phyloP scores from a whole-genome alignment of 2,329 filamentous ascomycete species.

The Cylindrodendrum hubeiense region DNA sequence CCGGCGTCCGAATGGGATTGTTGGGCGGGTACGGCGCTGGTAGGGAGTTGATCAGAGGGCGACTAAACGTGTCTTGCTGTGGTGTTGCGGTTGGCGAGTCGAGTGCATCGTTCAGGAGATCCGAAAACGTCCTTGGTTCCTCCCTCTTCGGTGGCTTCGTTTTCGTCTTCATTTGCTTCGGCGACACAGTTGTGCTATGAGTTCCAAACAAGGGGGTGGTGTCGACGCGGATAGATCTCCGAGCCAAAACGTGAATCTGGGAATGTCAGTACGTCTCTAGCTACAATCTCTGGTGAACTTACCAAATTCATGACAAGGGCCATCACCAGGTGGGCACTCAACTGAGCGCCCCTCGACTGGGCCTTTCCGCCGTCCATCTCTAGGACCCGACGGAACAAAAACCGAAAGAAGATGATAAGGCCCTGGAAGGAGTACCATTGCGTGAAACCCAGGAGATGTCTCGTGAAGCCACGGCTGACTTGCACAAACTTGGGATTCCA shows the following conservation, averaged over 20 bases:
- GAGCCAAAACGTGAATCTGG: conserved; percentile 60
- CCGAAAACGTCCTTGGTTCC: conserved; percentile 58
- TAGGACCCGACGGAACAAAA: conserved; percentile 59
- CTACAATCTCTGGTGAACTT: conserved; percentile 45
- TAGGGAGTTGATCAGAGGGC: conserved; percentile 32
- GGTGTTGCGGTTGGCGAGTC: conserved; percentile 39
- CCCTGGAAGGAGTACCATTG: conserved; percentile 77
- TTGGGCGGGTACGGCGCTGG: conserved; percentile 32
- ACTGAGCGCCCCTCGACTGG: conserved; percentile 54
- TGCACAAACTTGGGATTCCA: conserved; percentile 78
- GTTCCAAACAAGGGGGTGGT: conserved; percentile 65
- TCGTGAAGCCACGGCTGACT: conserved; percentile 69
- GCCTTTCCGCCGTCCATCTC: conserved; percentile 54
- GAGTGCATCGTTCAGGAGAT: conserved; percentile 51
- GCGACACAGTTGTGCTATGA: conserved; percentile 38
- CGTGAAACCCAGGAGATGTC: conserved; percentile 69
- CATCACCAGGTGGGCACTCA: conserved; percentile 68
- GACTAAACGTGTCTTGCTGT: conserved; percentile 25
- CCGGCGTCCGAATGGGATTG: conserved; percentile 24
- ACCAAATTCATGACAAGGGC: conserved; percentile 66
- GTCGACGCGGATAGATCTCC: conserved; percentile 65
- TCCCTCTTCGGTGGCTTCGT: conserved; percentile 39
- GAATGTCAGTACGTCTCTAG: conserved; percentile 36
- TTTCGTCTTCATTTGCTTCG: conserved; percentile 37
- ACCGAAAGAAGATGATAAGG: conserved; percentile 68